Evolutionary conservation across 768 basidiomycete genomes (phyloP), one percentile per base, ranked within the genome.

Genomic region (Rhodosporidiobolus odoratus): DNA sequence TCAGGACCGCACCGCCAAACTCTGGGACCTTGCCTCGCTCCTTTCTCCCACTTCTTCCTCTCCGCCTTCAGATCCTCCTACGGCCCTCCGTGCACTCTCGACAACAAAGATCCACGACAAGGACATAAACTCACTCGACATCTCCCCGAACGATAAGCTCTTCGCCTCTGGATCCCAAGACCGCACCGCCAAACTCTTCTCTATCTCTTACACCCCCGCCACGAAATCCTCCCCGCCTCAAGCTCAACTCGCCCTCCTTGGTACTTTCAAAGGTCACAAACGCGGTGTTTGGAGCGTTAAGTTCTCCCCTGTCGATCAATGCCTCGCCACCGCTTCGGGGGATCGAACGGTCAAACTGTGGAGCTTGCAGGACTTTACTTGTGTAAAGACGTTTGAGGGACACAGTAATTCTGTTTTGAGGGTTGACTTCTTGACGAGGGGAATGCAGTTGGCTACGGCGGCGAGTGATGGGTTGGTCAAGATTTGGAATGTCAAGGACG

Each of bases 141-240:
- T 98, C 23, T 83, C 95, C 5, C 93, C 92, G 9, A 91, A 95
- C 78, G 91, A 96, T 79, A 84, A 83, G 69, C 80, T 94, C 66
- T 84, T 98, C 54, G 95, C 87, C 15, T 95, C 94, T 5, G 96
- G 92, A 30, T 96, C 93, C 27, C 96, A 98, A 78, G 96, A 99
- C 80, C 89, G 89, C 68, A 91, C 91, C 19, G 92, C 90, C 64
- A 98, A 97, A 78, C 81, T 99, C 25, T 99, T 88, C 79, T 85
- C 86, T 66, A 86, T 98, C 59, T 83, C 85, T 32, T 90, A 88
- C 75, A 77, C 75, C 74, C 45, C 72, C 50, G 50, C 75, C 79
- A 65, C 76, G 35, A 73, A 69, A 50, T 62, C 75, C 15, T 69
- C 71, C 10, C 65, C 66, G 16, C 82, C 86, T 6, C 83, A 83